Conservation (phyloP, 768 basidiomycete genomes). For the Cubamyces lactineus region DNA sequence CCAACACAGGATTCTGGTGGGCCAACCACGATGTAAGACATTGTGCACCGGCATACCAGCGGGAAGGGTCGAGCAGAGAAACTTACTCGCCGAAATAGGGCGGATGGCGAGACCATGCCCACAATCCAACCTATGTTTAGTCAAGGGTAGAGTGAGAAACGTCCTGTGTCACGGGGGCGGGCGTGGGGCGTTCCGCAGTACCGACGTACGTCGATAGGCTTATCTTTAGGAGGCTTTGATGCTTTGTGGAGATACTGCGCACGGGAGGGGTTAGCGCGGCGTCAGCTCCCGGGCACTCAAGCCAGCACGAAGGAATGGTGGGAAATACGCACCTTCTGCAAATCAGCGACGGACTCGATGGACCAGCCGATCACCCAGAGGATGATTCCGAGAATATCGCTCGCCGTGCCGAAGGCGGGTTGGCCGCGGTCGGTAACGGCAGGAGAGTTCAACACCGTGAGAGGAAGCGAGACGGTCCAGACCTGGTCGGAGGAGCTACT, state of each 20-base stretch:
- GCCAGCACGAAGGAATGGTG: background rate
- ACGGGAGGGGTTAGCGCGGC: no score
- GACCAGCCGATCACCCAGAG: slow-evolving; percentile 62
- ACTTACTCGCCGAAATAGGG: slow-evolving; percentile 74
- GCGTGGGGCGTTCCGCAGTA: background rate
- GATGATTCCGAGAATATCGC: slow-evolving; percentile 66
- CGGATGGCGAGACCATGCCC: slow-evolving; percentile 66
- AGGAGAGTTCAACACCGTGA: slow-evolving; percentile 70
- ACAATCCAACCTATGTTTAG: slow-evolving; percentile 47
- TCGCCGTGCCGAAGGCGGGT: slow-evolving; percentile 60
- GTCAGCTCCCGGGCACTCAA: background rate
- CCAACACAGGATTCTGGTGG: slow-evolving; percentile 58
- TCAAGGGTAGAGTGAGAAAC: background rate
- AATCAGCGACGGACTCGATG: slow-evolving; percentile 59
- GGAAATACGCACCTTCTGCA: slow-evolving; percentile 50
- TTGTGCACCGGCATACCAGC: background rate
- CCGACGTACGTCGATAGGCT: slow-evolving; percentile 47
- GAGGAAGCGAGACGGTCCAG: slow-evolving; percentile 64
- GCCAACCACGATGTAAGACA: no score
- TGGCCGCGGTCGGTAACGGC: slow-evolving; percentile 59
- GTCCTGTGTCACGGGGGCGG: background rate
- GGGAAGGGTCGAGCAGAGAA: background rate
- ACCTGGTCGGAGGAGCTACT: slow-evolving; percentile 38
- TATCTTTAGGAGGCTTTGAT: slow-evolving; percentile 50
- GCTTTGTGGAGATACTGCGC: slow-evolving; percentile 56